Base-by-base conservation (phyloP, 2,329 filamentous ascomycete genomes). In the Claviceps maximensis region DNA sequence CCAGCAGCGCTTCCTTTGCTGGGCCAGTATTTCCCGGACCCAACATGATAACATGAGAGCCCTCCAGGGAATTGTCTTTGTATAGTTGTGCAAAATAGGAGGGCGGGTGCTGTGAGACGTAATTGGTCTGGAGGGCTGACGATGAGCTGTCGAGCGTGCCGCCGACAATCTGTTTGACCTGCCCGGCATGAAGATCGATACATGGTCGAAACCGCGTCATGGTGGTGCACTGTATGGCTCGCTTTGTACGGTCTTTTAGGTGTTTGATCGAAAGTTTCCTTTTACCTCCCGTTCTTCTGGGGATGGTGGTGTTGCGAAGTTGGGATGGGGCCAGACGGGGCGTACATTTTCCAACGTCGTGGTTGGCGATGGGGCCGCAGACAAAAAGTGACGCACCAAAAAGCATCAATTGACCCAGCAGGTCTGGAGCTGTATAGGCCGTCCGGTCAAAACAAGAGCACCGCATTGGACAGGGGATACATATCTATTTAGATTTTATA, bases 121-220 rank as follows among this genome's bases (percentile, higher is more conserved):
- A 90, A 70, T 98, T 98, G 48, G 91, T 97, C 71, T 89, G 86
- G 53, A 97, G 77, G 53, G 79, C 75, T 7, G 76, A 67, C 1
- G 79, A 79, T 9, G 76, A 68, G 65, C 79, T 79, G 70, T 86
- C 85, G 57, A 98, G 79, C 1, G 93, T 97, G 55, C 93, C 91
- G 60, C 93, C 93, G 42, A 98, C 90, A 61, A 98, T 98, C 69
- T 98, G 93, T 74, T 98, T 98, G 55, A 98, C 93, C 66, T 91
- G 85, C 15, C 93, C 93, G n/a, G 90, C 85, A 69, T 98, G 93
- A 51, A 98, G 80, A 71, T 98, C 93, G 69, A 98, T 97, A 66
- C 93, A 98, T 21, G 93, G 93, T 41, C 93, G 79, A 65, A 98
- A 98, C 61, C 84, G 83, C 2, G 93, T 97, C 93, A 98, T 95